These are phyloP conservation scores for Marasmius oreades DNA, from an alignment of 1,284 basidiomycete species.

Conservation along the genomic window DNA sequence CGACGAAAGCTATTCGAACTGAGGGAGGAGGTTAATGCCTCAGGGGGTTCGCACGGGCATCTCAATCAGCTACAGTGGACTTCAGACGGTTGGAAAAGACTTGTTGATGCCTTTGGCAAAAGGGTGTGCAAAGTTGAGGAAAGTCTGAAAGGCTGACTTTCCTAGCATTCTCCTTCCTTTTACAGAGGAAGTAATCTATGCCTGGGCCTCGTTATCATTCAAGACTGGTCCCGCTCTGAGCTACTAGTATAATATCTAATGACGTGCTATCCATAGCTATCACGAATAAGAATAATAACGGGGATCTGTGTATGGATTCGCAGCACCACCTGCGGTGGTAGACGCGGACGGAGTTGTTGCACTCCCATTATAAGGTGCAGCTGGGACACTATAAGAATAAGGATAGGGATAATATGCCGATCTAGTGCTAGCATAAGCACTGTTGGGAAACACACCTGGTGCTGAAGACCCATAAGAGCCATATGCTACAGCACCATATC, in stretches of 20 bases:
- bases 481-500: neutral
- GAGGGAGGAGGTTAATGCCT: slow-evolving; percentile 32
- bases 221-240: too few species aligned
- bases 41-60: slow-evolving; percentile 51
- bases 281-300: neutral
- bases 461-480: neutral
- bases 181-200: too few species aligned
- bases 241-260: too few species aligned
- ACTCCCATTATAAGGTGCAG: neutral
- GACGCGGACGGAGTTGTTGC: neutral
- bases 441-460: neutral
- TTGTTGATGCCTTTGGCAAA: slow-evolving; percentile 64
- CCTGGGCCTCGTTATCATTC: too few species aligned
- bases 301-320: neutral
- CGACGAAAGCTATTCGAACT: slow-evolving; percentile 59
- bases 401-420: slow-evolving; percentile 3
- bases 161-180: too few species aligned
- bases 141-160: too few species aligned
- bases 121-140: slow-evolving; percentile 76
- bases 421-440: neutral
- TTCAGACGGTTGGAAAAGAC: slow-evolving; percentile 53
- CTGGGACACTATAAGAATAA: neutral
- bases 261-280: neutral
- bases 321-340: neutral
- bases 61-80: slow-evolving; percentile 68